phyloP scores from a whole-genome alignment of 2,329 filamentous ascomycete genomes.

The Alternaria conjuncta region DNA sequence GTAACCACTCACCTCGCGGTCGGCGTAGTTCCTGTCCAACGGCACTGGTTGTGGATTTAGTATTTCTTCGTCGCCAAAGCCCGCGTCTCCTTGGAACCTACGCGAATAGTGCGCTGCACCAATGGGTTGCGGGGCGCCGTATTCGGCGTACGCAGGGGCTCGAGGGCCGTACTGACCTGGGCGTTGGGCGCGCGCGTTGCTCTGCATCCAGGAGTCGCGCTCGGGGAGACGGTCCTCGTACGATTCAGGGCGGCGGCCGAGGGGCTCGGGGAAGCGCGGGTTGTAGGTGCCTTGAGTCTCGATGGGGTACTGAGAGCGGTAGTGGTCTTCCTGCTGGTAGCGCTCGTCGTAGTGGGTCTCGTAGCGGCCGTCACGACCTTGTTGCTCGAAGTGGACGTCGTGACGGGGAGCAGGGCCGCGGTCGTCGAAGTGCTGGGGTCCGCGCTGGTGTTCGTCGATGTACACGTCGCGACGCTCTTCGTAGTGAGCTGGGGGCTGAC shows the following conservation, averaged over 20 bases:
- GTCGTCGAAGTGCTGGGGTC: constrained; percentile 33
- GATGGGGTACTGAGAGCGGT: constrained; percentile 26
- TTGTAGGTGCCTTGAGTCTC: constrained; percentile 13
- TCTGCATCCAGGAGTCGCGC: constrained; percentile 45
- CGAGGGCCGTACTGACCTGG: constrained; percentile 24
- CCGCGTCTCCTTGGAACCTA: constrained; percentile 44
- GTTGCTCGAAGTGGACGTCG: constrained; percentile 30
- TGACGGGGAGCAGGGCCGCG: constrained; percentile 29
- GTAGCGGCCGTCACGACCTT: constrained; percentile 17
- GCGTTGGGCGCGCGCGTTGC: constrained; percentile 20
- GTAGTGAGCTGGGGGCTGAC: constrained; percentile 30
- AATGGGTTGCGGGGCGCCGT: constrained; percentile 39
- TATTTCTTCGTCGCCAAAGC: constrained; percentile 46
- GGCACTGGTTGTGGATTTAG: constrained; percentile 49
- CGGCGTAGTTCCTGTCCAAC: constrained; percentile 31
- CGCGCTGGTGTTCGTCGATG: constrained; percentile 27
- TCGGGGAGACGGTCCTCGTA: constrained; percentile 47
- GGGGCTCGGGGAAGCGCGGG: constrained; percentile 26
- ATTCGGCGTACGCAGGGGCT: constrained; percentile 37
- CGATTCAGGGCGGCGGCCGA: constrained; percentile 41
- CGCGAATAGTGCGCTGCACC: constrained; percentile 41
- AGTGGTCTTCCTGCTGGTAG: constrained; percentile 28
- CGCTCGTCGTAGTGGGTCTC: constrained; percentile 29
- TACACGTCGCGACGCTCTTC: constrained; percentile 36
- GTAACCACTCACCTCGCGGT: constrained; percentile 42